phyloP scores from a whole-genome alignment of 495 filamentous ascomycete genomes.

The Lasiosphaeria ovina region DNA sequence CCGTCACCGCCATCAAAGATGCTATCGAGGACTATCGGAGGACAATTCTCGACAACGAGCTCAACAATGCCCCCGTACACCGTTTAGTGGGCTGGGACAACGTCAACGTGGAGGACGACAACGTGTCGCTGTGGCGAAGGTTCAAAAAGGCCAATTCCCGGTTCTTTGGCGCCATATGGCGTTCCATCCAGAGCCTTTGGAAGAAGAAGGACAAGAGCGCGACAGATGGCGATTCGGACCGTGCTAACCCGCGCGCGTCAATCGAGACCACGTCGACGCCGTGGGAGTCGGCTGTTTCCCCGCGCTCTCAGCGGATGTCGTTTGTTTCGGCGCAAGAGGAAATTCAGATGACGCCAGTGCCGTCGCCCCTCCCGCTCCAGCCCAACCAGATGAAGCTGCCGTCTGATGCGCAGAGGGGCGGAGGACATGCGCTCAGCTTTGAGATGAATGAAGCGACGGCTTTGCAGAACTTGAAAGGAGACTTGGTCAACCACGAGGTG shows the following conservation, averaged over 20 bases:
- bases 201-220: constrained; percentile 42
- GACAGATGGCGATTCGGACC: constrained; percentile 31
- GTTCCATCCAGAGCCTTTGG: constrained; percentile 34
- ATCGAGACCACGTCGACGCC: constrained; percentile 58
- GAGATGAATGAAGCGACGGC: constrained; percentile 62
- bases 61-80: constrained; percentile 96
- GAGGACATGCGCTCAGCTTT: constrained; percentile 36
- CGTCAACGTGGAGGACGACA: constrained; percentile 87
- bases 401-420: constrained; percentile 33
- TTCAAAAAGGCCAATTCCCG: constrained; percentile 87
- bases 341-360: constrained; percentile 95
- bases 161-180: constrained; percentile 57
- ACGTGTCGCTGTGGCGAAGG: constrained; percentile 79
- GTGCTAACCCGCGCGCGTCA: constrained; percentile 58
- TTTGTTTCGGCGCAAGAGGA: constrained; percentile 53
- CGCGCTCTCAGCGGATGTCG: constrained; percentile 57
- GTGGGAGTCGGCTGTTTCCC: constrained; percentile 58
- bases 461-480: constrained; percentile 41
- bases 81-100: constrained; percentile 85
- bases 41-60: constrained; percentile 85
- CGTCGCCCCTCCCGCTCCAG: constrained; percentile 65
- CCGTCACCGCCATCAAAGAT: constrained; percentile 89
- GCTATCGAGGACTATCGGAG: constrained; percentile 97
- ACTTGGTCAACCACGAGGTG: constrained; percentile 48
- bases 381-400: constrained; percentile 25